A percentile compares a stretch with the other conserved stretches of the same genome.
Evolutionary conservation across 768 basidiomycete species (phyloP).

Genomic region (Lentinula aciculospora): DNA sequence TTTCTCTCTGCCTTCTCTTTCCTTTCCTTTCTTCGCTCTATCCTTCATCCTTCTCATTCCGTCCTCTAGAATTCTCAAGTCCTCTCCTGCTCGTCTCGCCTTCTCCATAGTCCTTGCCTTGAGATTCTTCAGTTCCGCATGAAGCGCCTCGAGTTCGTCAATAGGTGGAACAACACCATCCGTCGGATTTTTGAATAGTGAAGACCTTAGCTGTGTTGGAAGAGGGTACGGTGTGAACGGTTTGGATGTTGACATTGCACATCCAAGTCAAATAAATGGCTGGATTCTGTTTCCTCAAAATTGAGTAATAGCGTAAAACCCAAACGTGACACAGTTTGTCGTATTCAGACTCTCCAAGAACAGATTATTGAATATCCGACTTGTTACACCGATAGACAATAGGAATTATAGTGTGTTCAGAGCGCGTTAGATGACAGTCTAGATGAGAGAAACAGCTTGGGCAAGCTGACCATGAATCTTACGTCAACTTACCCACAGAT

Average conservation of each 20-base stretch:
- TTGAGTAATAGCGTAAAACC: background rate
- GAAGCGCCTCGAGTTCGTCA: slow-evolving; percentile 65
- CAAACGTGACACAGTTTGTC: background rate
- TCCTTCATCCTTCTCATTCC: slow-evolving; percentile 74
- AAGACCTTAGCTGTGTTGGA: slow-evolving; percentile 48
- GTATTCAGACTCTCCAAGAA: background rate
- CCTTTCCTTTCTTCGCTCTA: slow-evolving; percentile 67
- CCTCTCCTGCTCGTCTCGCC: slow-evolving; percentile 70
- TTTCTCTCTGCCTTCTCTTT: slow-evolving; percentile 56
- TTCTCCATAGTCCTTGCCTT: slow-evolving; percentile 53
- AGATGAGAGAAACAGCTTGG: background rate
- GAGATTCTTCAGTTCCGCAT: slow-evolving; percentile 52
- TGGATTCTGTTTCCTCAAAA: background rate
- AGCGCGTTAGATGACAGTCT: background rate
- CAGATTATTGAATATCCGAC: background rate
- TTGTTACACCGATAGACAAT: background rate
- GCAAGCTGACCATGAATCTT: background rate
- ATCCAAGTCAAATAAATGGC: background rate
- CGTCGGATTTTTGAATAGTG: slow-evolving; percentile 56
- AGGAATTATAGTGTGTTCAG: background rate
- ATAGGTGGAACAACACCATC: slow-evolving; percentile 59
- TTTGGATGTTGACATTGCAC: slow-evolving; percentile 47
- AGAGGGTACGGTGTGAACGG: slow-evolving; percentile 45
- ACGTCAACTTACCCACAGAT: background rate
- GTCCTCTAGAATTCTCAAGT: slow-evolving; percentile 69